phyloP scores from a whole-genome alignment of 129 eudicot species.

The Tagetes erecta region DNA sequence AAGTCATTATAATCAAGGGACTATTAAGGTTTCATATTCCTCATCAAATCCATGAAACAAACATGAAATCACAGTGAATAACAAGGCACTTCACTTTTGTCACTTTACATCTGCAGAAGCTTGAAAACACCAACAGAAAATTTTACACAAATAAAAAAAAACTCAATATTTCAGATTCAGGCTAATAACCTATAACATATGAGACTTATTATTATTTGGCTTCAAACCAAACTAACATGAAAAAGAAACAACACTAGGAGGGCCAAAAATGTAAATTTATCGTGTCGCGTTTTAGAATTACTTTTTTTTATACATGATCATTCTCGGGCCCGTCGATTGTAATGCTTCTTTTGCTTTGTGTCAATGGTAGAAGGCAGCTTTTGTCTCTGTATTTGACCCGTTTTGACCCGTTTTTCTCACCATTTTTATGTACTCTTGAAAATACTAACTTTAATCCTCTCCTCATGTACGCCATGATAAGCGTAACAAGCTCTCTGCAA shows the following conservation, averaged over 20 bases:
- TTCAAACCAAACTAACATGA: constrained; percentile 32
- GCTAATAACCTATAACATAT: constrained; percentile 27
- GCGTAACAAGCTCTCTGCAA: constrained; percentile 79
- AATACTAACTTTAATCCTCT: constrained; percentile 55
- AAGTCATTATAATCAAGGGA: too few relatives aligned
- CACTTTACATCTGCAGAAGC: constrained; percentile 29
- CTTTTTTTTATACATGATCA: constrained; percentile 48
- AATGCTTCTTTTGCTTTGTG: constrained; percentile 63
- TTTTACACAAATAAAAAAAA: constrained; percentile 23
- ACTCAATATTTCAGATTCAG: constrained; percentile 23
- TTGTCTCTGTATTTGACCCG: constrained; percentile 64
- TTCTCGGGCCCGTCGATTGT: constrained; percentile 43
- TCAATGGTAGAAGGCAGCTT: constrained; percentile 50
- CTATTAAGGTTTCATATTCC: neutral
- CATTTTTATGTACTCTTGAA: constrained; percentile 58
- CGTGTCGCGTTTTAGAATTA: constrained; percentile 18
- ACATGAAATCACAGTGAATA: constrained; percentile 9
- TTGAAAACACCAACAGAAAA: constrained; percentile 21
- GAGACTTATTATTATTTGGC: constrained; percentile 31
- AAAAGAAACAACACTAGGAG: constrained; percentile 23
- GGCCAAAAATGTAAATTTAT: constrained; percentile 18
- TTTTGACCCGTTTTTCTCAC: constrained; percentile 50
- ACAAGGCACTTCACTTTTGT: constrained; percentile 16
- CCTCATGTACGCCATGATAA: constrained; percentile 55
- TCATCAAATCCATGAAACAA: constrained; percentile 30